Evolutionary conservation across 129 eudicot species (phyloP).

Genomic region (Pittosporum tobira): DNA sequence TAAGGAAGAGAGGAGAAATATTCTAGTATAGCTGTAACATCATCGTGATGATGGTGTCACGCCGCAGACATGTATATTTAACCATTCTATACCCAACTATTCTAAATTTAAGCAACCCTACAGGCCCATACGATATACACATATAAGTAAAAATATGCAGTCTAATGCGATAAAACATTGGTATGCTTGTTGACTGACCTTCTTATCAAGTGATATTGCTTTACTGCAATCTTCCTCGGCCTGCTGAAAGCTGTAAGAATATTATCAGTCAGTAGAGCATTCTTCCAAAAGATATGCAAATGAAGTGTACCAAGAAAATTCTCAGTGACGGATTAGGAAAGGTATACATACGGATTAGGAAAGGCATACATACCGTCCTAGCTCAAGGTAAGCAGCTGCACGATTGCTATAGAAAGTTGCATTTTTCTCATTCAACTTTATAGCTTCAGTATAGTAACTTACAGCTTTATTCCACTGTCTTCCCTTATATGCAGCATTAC

Average conservation of each 20-base stretch:
- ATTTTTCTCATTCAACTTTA: slow-evolving; percentile 59
- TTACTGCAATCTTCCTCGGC: slow-evolving; percentile 89
- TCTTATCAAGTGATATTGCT: slow-evolving; percentile 81
- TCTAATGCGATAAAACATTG: slow-evolving; percentile 3
- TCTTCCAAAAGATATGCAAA: not conserved
- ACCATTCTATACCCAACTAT: no score
- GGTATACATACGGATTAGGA: no score
- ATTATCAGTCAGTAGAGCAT: slow-evolving; percentile 9
- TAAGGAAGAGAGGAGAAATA: no score
- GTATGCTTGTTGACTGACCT: slow-evolving; percentile 36
- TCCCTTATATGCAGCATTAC: slow-evolving; percentile 85
- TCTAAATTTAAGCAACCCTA: no score
- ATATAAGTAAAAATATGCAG: not conserved
- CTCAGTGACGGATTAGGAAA: not conserved
- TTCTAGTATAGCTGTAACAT: no score
- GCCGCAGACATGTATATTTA: no score
- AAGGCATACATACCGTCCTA: slow-evolving; percentile 80
- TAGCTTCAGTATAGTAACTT: slow-evolving; percentile 70
- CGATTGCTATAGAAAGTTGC: slow-evolving; percentile 72
- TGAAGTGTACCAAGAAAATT: not conserved
- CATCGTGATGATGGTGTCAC: no score
- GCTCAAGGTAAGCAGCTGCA: slow-evolving; percentile 87
- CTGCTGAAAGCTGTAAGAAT: slow-evolving; percentile 53
- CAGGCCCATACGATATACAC: no score
- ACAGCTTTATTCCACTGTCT: slow-evolving; percentile 74